These are phyloP conservation scores for Ophiostoma australiae DNA, from an alignment of 2,329 filamentous ascomycete genomes.

Conservation along the genomic window DNA sequence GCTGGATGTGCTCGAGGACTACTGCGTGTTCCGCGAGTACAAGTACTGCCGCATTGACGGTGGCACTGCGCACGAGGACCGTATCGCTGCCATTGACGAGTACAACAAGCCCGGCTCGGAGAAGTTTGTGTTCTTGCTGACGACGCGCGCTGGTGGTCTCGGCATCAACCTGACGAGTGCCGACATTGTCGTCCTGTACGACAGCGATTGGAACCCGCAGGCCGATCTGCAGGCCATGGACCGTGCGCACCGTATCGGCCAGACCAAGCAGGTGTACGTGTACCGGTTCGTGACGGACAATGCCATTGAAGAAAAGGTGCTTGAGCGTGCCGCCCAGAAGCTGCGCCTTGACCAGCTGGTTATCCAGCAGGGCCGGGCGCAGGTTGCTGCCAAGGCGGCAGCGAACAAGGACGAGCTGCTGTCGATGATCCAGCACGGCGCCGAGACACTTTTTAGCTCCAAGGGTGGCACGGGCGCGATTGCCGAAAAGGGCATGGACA, in stretches of 20 bases:
- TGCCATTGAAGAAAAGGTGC: conserved; percentile 95
- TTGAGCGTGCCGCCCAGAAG: conserved; percentile 95
- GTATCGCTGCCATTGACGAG: conserved; percentile 94
- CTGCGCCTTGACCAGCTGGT: conserved; percentile 93
- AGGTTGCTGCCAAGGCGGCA: conserved; percentile 82
- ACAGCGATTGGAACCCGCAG: conserved; percentile 98
- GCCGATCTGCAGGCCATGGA: conserved; percentile 99
- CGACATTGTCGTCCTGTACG: conserved; percentile 93
- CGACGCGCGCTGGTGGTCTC: conserved; percentile 88
- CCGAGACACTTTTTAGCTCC: conserved; percentile 83
- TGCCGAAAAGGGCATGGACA: conserved; percentile 54
- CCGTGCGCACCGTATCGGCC: conserved; percentile 93
- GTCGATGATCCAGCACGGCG: conserved; percentile 97
- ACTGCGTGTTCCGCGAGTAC: conserved; percentile 91
- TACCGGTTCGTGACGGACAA: conserved; percentile 98
- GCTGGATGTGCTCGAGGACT: conserved; percentile 94
- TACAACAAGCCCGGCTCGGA: conserved; percentile 96
- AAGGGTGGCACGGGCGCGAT: conserved; percentile 61
- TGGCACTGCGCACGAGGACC: conserved; percentile 92
- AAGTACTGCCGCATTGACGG: conserved; percentile 98
- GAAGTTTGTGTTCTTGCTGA: conserved; percentile 93
- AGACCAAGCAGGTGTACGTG: conserved; percentile 95
- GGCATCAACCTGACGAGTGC: conserved; percentile 95
- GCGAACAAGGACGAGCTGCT: conserved; percentile 94
- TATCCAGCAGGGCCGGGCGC: conserved; percentile 93